A percentile compares a stretch with the other conserved stretches of the same genome.
phyloP scores from a whole-genome alignment of 1,139 yeast species.

The Wickerhamomyces sp. region DNA sequence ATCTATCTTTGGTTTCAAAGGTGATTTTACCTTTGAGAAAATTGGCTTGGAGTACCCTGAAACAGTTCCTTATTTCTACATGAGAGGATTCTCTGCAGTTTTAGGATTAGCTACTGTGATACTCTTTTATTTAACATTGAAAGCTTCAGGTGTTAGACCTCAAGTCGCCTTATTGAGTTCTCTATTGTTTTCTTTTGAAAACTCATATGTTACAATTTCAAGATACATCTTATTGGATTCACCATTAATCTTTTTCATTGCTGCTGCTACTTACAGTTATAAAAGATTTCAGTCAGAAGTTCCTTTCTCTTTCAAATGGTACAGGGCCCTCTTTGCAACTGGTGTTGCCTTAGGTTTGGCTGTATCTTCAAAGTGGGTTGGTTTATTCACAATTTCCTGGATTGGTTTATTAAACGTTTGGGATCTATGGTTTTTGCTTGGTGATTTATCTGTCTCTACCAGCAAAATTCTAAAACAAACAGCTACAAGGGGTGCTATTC shows the following conservation, averaged over 20 bases:
- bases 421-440: constrained; percentile 85
- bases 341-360: constrained; percentile 88
- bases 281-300: constrained; percentile 76
- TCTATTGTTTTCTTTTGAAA: constrained; percentile 70
- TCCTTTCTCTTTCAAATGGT: constrained; percentile 72
- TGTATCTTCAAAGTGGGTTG: constrained; percentile 93
- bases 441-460: constrained; percentile 69
- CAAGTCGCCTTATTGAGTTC: constrained; percentile 65
- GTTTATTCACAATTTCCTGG: constrained; percentile 92
- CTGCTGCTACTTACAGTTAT: constrained; percentile 76
- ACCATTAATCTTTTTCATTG: constrained; percentile 87
- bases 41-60: constrained; percentile 66
- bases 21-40: constrained; percentile 64
- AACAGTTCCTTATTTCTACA: constrained; percentile 64
- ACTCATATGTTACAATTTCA: constrained; percentile 82
- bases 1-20: constrained; percentile 68
- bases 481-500: constrained; percentile 47
- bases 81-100: constrained; percentile 84
- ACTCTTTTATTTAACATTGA: constrained; percentile 73
- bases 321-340: constrained; percentile 62
- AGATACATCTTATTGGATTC: constrained; percentile 88
- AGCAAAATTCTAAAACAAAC: constrained; percentile 49
- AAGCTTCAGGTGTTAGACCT: constrained; percentile 86
- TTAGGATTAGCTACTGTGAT: constrained; percentile 79
- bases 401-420: constrained; percentile 69